Conservation (phyloP, 2,329 filamentous ascomycete species). For the Aureobasidium melanogenum region DNA sequence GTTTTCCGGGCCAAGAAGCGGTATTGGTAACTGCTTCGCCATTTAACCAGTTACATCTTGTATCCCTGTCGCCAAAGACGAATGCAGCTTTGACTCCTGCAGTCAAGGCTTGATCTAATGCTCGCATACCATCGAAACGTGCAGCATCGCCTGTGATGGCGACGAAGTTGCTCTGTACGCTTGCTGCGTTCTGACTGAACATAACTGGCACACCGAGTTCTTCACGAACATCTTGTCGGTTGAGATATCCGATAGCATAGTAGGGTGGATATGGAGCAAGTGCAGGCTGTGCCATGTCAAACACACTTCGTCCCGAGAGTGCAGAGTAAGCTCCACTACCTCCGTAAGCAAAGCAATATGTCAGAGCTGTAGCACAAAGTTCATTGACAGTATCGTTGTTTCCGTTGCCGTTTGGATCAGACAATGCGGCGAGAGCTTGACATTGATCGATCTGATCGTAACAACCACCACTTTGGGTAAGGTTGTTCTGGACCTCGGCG, state of each 20-base stretch:
- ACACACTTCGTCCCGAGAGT: not conserved
- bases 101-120: conserved; percentile 33
- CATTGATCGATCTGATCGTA: not conserved
- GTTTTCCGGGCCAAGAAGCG: not conserved
- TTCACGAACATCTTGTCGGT: not conserved
- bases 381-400: not conserved
- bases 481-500: not conserved
- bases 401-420: not conserved
- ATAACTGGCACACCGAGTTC: not conserved
- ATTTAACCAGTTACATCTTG: conserved; percentile 8
- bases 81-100: conserved; percentile 51
- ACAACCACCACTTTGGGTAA: not conserved
- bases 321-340: not conserved
- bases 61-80: conserved; percentile 56
- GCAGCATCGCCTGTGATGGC: conserved; percentile 34
- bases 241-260: not conserved
- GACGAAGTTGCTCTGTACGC: not conserved
- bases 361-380: not conserved
- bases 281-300: not conserved
- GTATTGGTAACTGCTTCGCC: not conserved
- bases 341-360: not conserved
- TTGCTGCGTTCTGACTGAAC: not conserved
- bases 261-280: not conserved
- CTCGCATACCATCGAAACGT: conserved; percentile 30
- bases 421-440: not conserved